Conservation (phyloP, 257 asterid species). For the Thymus quinquecostatus region DNA sequence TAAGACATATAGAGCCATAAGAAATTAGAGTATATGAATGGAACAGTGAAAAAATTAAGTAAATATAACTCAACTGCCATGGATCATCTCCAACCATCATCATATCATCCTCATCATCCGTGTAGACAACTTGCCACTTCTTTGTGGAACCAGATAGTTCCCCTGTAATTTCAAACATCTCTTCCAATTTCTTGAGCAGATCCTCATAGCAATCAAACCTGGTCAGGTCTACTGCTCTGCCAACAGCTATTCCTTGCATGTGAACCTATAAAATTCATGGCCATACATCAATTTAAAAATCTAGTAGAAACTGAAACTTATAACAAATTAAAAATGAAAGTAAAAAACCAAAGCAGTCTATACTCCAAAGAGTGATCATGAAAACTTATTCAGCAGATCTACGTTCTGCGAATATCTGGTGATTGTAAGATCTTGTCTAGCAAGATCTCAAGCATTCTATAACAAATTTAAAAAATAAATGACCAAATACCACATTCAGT, state of each 20-base stretch:
- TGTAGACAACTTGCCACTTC: constrained; percentile 97
- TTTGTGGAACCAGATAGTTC: constrained; percentile 70
- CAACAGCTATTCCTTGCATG: constrained; percentile 96
- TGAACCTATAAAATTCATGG: constrained; percentile 57
- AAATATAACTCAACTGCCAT: constrained; percentile 85
- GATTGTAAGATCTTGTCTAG: neutral
- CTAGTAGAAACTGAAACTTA: neutral
- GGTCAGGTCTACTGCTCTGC: constrained; percentile 91
- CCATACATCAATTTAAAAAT: neutral
- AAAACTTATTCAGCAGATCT: neutral
- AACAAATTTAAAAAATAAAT: neutral
- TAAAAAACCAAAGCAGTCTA: neutral
- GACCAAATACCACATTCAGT: neutral
- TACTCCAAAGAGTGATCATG: neutral
- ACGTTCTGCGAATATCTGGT: neutral
- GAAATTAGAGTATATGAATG: constrained; percentile 13
- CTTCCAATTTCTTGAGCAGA: constrained; percentile 83
- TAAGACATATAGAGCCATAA: neutral
- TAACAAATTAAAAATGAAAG: constrained; percentile 2
- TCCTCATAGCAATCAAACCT: constrained; percentile 77
- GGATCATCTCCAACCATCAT: constrained; percentile 99
- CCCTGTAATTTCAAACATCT: constrained; percentile 86
- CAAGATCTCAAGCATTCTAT: constrained; percentile 21
- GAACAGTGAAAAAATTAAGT: constrained; percentile 1
- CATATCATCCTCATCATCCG: constrained; percentile 95